A percentile compares a stretch with the other conserved stretches of the same genome.
These are phyloP conservation scores for Xylaria sp. DNA, from an alignment of 2,329 filamentous ascomycete species.

Conservation along the genomic window DNA sequence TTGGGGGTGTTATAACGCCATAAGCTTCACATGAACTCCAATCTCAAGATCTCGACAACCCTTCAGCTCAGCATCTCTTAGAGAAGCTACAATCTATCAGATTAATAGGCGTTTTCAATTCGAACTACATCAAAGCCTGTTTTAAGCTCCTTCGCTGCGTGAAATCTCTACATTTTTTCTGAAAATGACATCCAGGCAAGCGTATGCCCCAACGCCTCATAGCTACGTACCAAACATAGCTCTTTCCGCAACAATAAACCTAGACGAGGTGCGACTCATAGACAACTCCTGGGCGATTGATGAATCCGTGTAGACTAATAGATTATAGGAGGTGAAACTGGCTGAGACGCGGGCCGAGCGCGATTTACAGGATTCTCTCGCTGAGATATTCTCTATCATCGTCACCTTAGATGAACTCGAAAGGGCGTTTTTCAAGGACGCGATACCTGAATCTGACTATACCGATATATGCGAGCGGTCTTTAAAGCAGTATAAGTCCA, in stretches of 20 bases:
- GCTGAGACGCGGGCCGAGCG: constrained; percentile 86
- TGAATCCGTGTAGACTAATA: constrained; percentile 17
- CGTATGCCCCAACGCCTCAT: constrained; percentile 89
- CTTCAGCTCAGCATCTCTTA: background rate
- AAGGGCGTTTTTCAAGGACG: constrained; percentile 96
- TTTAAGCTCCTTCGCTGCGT: background rate
- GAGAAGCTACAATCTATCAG: background rate
- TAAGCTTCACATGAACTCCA: background rate
- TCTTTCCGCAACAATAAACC: constrained; percentile 87
- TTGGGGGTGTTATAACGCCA: background rate
- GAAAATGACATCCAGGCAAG: constrained; percentile 67
- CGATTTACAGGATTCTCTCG: constrained; percentile 93
- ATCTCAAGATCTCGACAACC: background rate
- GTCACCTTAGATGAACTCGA: constrained; percentile 94
- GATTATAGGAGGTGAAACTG: constrained; percentile 85
- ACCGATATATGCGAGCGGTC: constrained; percentile 95
- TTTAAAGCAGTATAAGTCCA: constrained; percentile 96
- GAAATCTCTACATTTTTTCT: background rate
- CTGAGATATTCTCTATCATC: constrained; percentile 97
- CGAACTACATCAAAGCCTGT: background rate
- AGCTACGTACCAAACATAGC: constrained; percentile 89
- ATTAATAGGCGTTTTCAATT: background rate
- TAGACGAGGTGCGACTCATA: constrained; percentile 76
- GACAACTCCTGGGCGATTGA: background rate
- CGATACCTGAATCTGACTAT: constrained; percentile 89